Evolutionary conservation across 768 basidiomycete genomes (phyloP).

Genomic region (Podaxis pistillaris): DNA sequence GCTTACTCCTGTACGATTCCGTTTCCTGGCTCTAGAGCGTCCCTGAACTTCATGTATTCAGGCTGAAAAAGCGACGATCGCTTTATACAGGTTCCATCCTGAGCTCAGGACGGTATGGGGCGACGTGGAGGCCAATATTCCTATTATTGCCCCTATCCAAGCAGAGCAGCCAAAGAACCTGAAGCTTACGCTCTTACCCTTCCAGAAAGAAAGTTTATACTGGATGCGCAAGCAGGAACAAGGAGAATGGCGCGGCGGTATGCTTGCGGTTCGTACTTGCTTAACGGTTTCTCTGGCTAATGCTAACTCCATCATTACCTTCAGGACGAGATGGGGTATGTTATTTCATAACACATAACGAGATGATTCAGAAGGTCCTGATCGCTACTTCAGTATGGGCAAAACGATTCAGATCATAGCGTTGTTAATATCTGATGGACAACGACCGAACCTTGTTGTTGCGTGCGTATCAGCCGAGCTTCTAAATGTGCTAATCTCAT

Average conservation of each 20-base stretch:
- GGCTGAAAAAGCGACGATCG: slow-evolving; percentile 71
- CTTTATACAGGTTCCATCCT: slow-evolving; percentile 68
- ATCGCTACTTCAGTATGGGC: slow-evolving; percentile 60
- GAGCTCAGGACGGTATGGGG: slow-evolving; percentile 88
- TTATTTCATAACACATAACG: not conserved
- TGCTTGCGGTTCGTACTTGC: slow-evolving; percentile 73
- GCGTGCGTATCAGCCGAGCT: slow-evolving; percentile 60
- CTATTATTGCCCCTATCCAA: slow-evolving; percentile 60
- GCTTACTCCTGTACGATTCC: slow-evolving; percentile 56
- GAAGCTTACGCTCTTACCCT: slow-evolving; percentile 85
- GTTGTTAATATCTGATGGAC: slow-evolving; percentile 74
- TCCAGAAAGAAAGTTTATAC: slow-evolving; percentile 90
- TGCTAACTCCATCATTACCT: not conserved
- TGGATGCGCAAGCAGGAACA: slow-evolving; percentile 98
- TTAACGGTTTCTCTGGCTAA: not conserved
- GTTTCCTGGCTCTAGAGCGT: not conserved
- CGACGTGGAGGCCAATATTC: slow-evolving; percentile 65
- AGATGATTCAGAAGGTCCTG: slow-evolving; percentile 6
- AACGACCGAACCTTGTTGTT: slow-evolving; percentile 86
- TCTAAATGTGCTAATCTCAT: slow-evolving; percentile 43
- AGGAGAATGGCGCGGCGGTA: slow-evolving; percentile 84
- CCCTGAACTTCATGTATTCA: slow-evolving; percentile 26
- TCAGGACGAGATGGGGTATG: slow-evolving; percentile 93
- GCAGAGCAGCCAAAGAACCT: slow-evolving; percentile 81
- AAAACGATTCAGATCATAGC: slow-evolving; percentile 98